Base-by-base conservation (phyloP, 169 alveolate genomes). In the Cryptosporidium tyzzeri region DNA sequence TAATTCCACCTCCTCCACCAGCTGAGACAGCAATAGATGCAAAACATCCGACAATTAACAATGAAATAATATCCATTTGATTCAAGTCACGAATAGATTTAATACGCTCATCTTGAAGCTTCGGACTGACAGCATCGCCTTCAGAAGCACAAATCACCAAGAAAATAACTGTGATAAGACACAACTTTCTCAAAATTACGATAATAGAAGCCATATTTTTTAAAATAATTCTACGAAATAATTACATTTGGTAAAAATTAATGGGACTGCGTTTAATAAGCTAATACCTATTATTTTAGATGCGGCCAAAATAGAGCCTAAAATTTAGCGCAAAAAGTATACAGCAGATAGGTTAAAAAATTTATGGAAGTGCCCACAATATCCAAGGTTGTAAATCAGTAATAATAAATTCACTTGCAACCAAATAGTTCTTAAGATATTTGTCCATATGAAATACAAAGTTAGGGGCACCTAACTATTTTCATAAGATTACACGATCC, bases 401-500 rank as follows among this genome's bases (percentile, higher is more conserved):
- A 48, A 3, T 48, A 3, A 48, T 3, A 12, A 48, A 12, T 3
- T 14, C 18, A 48, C 21, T 16, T 5, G 12, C 7, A 48, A 21
- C 21, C 21, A 3, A 48, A 14, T 48, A 48, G 2, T 2, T 48
- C 21, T 12, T 14, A 0, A 2, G 14, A 48, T 48, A 48, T 48
- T 48, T 48, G 12, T 16, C 55, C 4, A 14, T 48, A 48, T 48
- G 16, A 53, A 51, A 59, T 55, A 0, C 37, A 12, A 55, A 21
- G 45, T 80, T 37, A 80, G 16, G 89, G 71, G 55, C 89, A 80
- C 45, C 37, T 73, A n/a, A 80, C 75, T 21, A 98, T 97, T 92
- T 97, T 97, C 93, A 98, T 92, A 69, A 97, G 95, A 92, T 97
- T 96, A 45, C 98, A 92, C 71, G 96, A 92, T 48, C 99, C 99